Base-by-base conservation (phyloP, 495 filamentous ascomycete species). In the Penicillium odoratum region DNA sequence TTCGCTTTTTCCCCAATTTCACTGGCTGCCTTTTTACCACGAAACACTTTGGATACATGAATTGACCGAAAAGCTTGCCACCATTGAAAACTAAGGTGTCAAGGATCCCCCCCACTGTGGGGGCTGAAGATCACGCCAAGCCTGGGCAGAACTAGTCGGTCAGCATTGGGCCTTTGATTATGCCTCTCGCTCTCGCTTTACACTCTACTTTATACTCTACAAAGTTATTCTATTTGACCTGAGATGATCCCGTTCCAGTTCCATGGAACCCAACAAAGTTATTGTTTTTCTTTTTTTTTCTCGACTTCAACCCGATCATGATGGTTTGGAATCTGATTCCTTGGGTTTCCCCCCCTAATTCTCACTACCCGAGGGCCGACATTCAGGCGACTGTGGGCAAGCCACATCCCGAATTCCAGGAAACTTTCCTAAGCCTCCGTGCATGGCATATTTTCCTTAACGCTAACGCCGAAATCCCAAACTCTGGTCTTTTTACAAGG, bases 81-180 rank as follows among this genome's bases (percentile, higher is more conserved):
- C 52, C 21, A 11, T 55, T 30, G 26, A 21, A 21, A 21, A 21
- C 21, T 21, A 21, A 21, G 31, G 30, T 21, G 33, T 29, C 29
- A 47, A 51, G 54, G 58, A 60, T 50, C 40, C n/a, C 51, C 15
- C 56, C n/a, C 51, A 18, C 56, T 60, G 63, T 63, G 62, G 59
- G 51, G 38, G 21, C 21, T 21, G 21, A 21, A 21, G 21, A 21
- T 21, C 21, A 21, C 21, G 21, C 21, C 21, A 21, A 21, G 21
- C 21, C 21, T 21, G 2, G 21, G 21, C 21, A 25, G 16, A 30
- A 49, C 33, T 44, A 47, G 51, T 64, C 58, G 55, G 58, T 56
- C 62, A 64, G 36, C 26, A 53, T 48, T 30, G 55, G 40, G 53
- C 51, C 52, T 51, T 53, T 51, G 48, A 38, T 46, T 54, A 34